These are phyloP conservation scores for Ceratonia siliqua DNA, from an alignment of 306 rosid genomes.

Conservation along the genomic window DNA sequence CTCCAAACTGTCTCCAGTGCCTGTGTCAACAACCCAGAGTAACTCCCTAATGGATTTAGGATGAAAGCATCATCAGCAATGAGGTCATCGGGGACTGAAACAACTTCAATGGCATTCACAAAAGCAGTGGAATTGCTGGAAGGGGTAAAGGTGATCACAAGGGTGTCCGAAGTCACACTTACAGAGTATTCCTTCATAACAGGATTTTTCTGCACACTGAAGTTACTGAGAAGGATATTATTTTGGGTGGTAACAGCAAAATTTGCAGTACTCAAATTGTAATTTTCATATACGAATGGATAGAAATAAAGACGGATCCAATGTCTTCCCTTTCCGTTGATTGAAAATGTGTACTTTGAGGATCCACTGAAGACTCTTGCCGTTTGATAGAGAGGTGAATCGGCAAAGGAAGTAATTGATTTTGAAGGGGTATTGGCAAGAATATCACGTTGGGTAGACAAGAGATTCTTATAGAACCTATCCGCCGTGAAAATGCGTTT, in stretches of 20 bases:
- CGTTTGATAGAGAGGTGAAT: slow-evolving; percentile 63
- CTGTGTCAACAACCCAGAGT: slow-evolving; percentile 46
- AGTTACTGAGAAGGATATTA: slow-evolving; percentile 55
- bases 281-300: slow-evolving; percentile 52
- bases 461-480: slow-evolving; percentile 51
- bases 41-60: slow-evolving; percentile 31
- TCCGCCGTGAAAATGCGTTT: slow-evolving; percentile 64
- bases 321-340: slow-evolving; percentile 60
- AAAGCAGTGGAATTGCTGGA: slow-evolving; percentile 63
- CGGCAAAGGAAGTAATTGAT: slow-evolving; percentile 41
- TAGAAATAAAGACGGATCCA: slow-evolving; percentile 96
- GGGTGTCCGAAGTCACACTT: slow-evolving; percentile 53
- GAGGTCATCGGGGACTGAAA: slow-evolving; percentile 73
- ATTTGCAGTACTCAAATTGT: slow-evolving; percentile 59
- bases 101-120: slow-evolving; percentile 85
- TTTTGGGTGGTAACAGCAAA: slow-evolving; percentile 63
- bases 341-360: slow-evolving; percentile 71
- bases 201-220: slow-evolving; percentile 44
- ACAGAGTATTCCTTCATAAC: slow-evolving; percentile 67
- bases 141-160: slow-evolving; percentile 70
- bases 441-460: slow-evolving; percentile 65
- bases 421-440: slow-evolving; percentile 52
- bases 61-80: slow-evolving; percentile 54
- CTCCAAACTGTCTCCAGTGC: slow-evolving; percentile 81
- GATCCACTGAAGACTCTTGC: slow-evolving; percentile 71